Conservation (phyloP, 2,329 filamentous ascomycete species). For the Monosporascus sp. region DNA sequence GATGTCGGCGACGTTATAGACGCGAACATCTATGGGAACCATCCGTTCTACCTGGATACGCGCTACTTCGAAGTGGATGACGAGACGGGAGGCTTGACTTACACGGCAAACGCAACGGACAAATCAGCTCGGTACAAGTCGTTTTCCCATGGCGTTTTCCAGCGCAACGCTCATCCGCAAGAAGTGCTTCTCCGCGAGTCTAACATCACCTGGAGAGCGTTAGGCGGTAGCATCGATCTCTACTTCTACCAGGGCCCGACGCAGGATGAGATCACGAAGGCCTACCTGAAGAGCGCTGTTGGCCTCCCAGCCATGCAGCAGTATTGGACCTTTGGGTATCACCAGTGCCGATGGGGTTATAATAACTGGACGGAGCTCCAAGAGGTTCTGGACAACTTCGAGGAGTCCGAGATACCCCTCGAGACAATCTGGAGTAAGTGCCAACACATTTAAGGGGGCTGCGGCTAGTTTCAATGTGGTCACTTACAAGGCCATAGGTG, state of each 20-base stretch:
- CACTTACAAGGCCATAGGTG: constrained; percentile 48
- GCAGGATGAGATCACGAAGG: constrained; percentile 61
- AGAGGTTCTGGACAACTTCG: constrained; percentile 63
- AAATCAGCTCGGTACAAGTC: constrained; percentile 53
- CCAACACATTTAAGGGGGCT: constrained; percentile 22
- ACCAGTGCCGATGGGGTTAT: constrained; percentile 83
- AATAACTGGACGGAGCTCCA: constrained; percentile 64
- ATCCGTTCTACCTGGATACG: constrained; percentile 77
- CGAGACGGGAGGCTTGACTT: constrained; percentile 41
- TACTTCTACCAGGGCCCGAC: constrained; percentile 74
- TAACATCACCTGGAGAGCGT: constrained; percentile 65
- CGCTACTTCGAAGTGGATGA: constrained; percentile 60
- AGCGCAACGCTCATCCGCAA: constrained; percentile 71
- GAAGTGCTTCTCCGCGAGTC: constrained; percentile 61
- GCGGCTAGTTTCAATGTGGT: constrained; percentile 27
- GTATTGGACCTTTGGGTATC: constrained; percentile 77
- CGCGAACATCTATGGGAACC: constrained; percentile 68
- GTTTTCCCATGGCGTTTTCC: constrained; percentile 70
- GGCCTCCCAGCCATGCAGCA: constrained; percentile 74
- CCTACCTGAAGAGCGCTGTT: constrained; percentile 62
- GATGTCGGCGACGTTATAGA: constrained; percentile 63
- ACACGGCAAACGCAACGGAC: constrained; percentile 50
- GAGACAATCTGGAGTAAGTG: constrained; percentile 63
- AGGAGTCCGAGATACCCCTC: constrained; percentile 58
- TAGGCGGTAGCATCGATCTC: constrained; percentile 74